A percentile compares a stretch with the other conserved stretches of the same genome.
Evolutionary conservation across 306 rosid species (phyloP).

Genomic region (Comarum palustre): DNA sequence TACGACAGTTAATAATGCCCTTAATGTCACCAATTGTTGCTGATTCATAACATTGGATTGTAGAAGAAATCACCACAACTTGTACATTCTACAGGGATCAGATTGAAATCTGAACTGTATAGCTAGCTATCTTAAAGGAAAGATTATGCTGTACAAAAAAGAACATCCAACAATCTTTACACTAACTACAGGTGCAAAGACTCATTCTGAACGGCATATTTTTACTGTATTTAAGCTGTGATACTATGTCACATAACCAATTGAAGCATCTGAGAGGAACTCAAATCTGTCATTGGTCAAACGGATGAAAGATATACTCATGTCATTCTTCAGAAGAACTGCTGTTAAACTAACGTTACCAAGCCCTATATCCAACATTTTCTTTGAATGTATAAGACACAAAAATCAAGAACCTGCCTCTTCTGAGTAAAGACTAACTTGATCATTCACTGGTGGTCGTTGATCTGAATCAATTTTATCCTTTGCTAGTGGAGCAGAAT

Average conservation of each 20-base stretch:
- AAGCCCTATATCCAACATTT: slow-evolving; percentile 1
- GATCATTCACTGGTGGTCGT: slow-evolving; percentile 31
- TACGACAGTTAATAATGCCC: not conserved
- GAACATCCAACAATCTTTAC: slow-evolving; percentile 14
- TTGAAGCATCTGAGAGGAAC: slow-evolving; percentile 22
- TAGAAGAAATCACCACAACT: not conserved
- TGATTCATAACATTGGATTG: not conserved
- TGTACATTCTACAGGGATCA: not conserved
- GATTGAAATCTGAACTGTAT: not conserved
- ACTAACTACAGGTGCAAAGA: slow-evolving; percentile 3
- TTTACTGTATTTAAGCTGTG: not conserved
- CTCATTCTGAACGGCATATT: not conserved
- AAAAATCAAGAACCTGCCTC: slow-evolving; percentile 41
- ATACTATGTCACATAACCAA: not conserved
- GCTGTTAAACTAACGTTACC: slow-evolving; percentile 8
- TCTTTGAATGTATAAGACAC: slow-evolving; percentile 6
- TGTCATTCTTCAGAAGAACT: not conserved
- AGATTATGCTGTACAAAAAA: slow-evolving; percentile 15
- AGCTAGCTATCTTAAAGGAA: not conserved
- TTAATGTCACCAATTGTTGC: not conserved
- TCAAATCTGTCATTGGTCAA: not conserved
- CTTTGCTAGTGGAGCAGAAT: slow-evolving; percentile 16
- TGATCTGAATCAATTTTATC: slow-evolving; percentile 33
- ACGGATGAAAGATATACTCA: not conserved
- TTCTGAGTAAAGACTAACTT: slow-evolving; percentile 33